phyloP scores from a whole-genome alignment of 257 asterid genomes.

The Fraxinus pennsylvanica region DNA sequence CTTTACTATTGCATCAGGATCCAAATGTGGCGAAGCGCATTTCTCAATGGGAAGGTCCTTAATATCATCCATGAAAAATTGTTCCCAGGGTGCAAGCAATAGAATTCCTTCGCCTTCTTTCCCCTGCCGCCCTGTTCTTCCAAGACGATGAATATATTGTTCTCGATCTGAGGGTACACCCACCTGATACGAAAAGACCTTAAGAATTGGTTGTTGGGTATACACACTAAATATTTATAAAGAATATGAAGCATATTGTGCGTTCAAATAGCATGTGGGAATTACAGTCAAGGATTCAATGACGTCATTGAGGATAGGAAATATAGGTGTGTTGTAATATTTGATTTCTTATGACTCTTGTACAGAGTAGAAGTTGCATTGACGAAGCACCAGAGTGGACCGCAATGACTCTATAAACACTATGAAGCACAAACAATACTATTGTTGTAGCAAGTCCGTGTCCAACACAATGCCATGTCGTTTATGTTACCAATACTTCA shows the following conservation, averaged over 20 bases:
- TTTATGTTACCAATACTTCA: too few relatives aligned
- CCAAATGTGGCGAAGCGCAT: slow-evolving; percentile 42
- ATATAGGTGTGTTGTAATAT: too few relatives aligned
- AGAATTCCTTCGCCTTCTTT: slow-evolving; percentile 79
- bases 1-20: slow-evolving; percentile 52
- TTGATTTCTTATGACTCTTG: background rate
- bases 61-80: slow-evolving; percentile 72
- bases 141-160: slow-evolving; percentile 86
- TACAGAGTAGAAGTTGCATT: too few relatives aligned
- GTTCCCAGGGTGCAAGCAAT: slow-evolving; percentile 92
- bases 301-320: background rate
- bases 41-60: slow-evolving; percentile 77
- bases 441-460: too few relatives aligned
- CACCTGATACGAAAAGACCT: slow-evolving; percentile 39
- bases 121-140: slow-evolving; percentile 93
- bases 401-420: too few relatives aligned
- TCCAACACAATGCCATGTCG: too few relatives aligned
- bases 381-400: too few relatives aligned
- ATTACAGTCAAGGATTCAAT: background rate
- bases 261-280: background rate
- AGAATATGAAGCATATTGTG: background rate
- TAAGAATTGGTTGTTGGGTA: background rate
- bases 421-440: too few relatives aligned
- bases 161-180: slow-evolving; percentile 84
- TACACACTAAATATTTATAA: background rate